Evolutionary conservation across 129 eudicot species (phyloP).

Genomic region (Scalesia atractyloides): DNA sequence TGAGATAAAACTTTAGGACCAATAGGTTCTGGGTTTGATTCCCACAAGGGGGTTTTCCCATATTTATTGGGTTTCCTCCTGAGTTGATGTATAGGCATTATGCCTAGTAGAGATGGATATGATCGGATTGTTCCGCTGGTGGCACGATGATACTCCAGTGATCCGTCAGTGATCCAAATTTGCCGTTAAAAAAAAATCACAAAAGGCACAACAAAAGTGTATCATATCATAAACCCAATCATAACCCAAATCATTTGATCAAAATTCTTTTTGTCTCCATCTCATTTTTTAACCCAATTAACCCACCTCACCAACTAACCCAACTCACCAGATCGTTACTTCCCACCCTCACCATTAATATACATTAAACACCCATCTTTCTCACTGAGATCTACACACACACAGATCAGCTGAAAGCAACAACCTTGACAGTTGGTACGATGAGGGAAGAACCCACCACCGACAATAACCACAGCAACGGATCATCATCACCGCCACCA

Average conservation of each 20-base stretch:
- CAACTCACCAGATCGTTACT: slow-evolving; percentile 34
- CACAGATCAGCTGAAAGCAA: slow-evolving; percentile 6
- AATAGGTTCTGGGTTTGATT: no score
- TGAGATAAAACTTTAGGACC: no score
- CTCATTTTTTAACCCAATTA: slow-evolving; percentile 10
- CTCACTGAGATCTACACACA: slow-evolving; percentile 40
- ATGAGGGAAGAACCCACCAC: slow-evolving; percentile 69
- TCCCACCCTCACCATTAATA: slow-evolving; percentile 31
- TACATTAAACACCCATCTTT: background rate
- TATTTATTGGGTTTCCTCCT: no score
- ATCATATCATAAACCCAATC: slow-evolving; percentile 20
- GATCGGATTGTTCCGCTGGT: no score
- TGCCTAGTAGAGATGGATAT: no score
- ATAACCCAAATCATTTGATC: slow-evolving; percentile 21
- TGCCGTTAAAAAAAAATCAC: no score
- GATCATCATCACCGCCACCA: slow-evolving; percentile 60
- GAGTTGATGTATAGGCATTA: no score
- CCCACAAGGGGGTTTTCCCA: no score
- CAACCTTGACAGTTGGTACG: background rate
- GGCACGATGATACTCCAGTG: no score
- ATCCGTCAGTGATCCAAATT: no score
- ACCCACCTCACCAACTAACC: slow-evolving; percentile 19
- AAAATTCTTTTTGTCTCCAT: slow-evolving; percentile 15
- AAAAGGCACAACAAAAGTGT: background rate
- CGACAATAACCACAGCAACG: slow-evolving; percentile 17